Base-by-base conservation (phyloP, 768 basidiomycete genomes). In the Tulasnella sp. region DNA sequence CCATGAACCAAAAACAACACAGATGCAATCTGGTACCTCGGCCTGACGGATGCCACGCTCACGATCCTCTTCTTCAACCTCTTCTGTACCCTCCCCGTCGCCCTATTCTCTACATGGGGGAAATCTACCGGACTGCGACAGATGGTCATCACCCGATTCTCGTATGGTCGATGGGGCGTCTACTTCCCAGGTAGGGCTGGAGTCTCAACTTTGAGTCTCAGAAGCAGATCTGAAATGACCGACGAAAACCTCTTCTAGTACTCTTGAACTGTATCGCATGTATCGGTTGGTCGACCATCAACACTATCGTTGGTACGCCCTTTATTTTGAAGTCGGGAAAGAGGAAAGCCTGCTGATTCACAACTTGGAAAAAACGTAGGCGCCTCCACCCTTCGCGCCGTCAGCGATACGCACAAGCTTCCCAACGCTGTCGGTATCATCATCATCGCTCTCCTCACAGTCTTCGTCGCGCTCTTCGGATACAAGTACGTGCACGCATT, bases 181-280 rank as follows among this genome's bases (percentile, higher is more conserved):
- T 30, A 4, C 30, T 38, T 38, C 34, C 34, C 50, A 10, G 4
- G 17, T 30, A 10, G 17, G 15, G 17, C 30, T 29, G 42, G 56
- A 25, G 22, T 30, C 25, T 56, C 53, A 56, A 50, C 53, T 57
- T 62, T 56, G 62, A 61, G 11, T 38, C 34, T 38, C 34, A 7
- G 34, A 38, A 38, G 15, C 5, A 7, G 34, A 38, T n/a, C n/a
- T 45, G 8, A 52, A 7, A 45, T 60, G 7, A 27, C 54, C 50
- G 55, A 59, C 42, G 63, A 65, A 15, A 38, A 38, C 53, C 53
- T 49, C 54, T 73, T 50, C 72, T 71, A 31, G 68, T 71, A 31
- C 46, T 72, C 4, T 69, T 75, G 51, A 75, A 76, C 66, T 68
- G 68, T 58, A 70, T 75, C 49, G 74, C 74, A 34, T 74, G 74